A percentile compares a stretch with the other conserved stretches of the same genome.
These are phyloP conservation scores for Gymnopilus junonius DNA, from an alignment of 768 basidiomycete genomes.

Conservation along the genomic window DNA sequence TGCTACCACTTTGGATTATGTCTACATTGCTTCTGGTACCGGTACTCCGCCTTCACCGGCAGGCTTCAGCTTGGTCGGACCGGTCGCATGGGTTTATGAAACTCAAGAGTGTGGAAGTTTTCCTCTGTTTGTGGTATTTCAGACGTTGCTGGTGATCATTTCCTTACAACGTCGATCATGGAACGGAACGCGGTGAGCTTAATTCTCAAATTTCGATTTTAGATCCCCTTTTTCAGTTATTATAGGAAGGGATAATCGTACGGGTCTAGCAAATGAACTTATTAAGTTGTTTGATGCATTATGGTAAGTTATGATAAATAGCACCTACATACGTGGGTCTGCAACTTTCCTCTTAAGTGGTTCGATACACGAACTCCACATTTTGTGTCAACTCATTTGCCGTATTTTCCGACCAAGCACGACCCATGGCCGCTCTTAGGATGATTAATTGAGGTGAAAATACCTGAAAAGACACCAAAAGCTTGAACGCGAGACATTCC, in stretches of 20 bases:
- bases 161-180: neutral
- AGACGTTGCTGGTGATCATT: neutral
- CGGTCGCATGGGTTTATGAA: neutral
- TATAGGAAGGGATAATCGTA: too few species aligned
- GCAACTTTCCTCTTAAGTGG: neutral
- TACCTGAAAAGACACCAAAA: neutral
- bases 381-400: neutral
- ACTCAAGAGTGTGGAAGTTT: neutral
- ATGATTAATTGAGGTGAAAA: conserved; percentile 10
- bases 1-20: neutral
- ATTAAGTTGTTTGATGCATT: too few species aligned
- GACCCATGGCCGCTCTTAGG: conserved; percentile 4
- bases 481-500: neutral
- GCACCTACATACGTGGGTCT: too few species aligned
- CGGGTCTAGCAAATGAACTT: too few species aligned
- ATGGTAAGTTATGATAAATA: too few species aligned
- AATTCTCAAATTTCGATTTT: neutral
- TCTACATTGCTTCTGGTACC: neutral
- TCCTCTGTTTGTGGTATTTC: neutral
- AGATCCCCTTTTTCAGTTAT: neutral
- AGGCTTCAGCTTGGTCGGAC: neutral
- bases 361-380: neutral
- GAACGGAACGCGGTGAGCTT: neutral
- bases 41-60: neutral
- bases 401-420: conserved; percentile 1